phyloP scores from a whole-genome alignment of 305 asterid species.

The Plantago coronopus region DNA sequence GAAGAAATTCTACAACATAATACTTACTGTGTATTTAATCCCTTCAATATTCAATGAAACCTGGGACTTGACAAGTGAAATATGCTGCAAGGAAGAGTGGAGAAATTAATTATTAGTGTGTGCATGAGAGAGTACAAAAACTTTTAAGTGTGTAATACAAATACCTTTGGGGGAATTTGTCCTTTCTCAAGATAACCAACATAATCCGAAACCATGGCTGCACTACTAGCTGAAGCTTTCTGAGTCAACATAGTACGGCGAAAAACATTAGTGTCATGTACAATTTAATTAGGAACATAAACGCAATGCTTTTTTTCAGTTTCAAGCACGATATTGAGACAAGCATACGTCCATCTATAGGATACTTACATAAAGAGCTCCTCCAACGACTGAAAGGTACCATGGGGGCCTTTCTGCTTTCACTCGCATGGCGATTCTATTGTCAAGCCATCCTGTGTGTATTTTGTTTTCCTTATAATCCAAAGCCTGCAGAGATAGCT shows the following conservation, averaged over 20 bases:
- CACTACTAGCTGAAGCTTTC: slow-evolving; percentile 99
- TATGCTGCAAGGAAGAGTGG: slow-evolving; percentile 64
- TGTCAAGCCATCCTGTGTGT: slow-evolving; percentile 99
- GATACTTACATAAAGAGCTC: slow-evolving; percentile 89
- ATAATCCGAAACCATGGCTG: slow-evolving; percentile 91
- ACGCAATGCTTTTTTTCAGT: neutral
- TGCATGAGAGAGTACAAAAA: slow-evolving; percentile 15
- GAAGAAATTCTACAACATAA: neutral
- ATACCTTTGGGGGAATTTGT: slow-evolving; percentile 97
- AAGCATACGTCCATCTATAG: slow-evolving; percentile 5
- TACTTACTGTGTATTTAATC: slow-evolving; percentile 93
- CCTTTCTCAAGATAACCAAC: slow-evolving; percentile 99
- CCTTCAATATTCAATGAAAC: slow-evolving; percentile 97
- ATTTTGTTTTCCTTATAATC: slow-evolving; percentile 95
- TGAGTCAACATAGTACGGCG: slow-evolving; percentile 36
- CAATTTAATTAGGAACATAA: slow-evolving; percentile 5
- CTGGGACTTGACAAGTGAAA: slow-evolving; percentile 89
- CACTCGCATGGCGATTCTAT: slow-evolving; percentile 99
- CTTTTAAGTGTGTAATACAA: slow-evolving; percentile 12
- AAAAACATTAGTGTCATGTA: slow-evolving; percentile 16
- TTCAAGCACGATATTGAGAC: neutral
- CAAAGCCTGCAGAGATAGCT: slow-evolving; percentile 54
- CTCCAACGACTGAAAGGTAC: slow-evolving; percentile 97
- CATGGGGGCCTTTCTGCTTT: slow-evolving; percentile 99
- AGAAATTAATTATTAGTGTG: slow-evolving; percentile 16